Conservation (phyloP, 2,329 filamentous ascomycete genomes). For the Aspergillus pseudoterreus region DNA sequence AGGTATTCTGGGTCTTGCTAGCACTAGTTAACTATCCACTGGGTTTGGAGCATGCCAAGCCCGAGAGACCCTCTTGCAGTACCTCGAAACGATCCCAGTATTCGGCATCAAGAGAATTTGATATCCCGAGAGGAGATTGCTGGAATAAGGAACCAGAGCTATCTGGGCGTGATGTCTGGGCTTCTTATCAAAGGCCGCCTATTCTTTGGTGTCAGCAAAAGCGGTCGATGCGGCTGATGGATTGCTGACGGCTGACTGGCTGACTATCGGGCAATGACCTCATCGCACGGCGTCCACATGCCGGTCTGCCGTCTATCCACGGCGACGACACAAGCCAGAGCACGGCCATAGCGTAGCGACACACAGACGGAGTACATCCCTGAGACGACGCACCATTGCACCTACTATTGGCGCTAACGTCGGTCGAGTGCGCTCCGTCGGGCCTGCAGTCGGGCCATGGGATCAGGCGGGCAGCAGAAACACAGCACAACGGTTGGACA, state of each 20-base stretch:
- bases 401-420: not conserved
- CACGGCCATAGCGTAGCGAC: conserved; percentile 3
- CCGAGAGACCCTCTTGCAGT: too few species aligned
- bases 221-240: too few species aligned
- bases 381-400: not conserved
- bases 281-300: not conserved
- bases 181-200: too few species aligned
- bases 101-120: not conserved
- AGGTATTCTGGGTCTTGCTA: conserved; percentile 3
- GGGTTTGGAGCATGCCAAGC: not conserved
- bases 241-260: not conserved
- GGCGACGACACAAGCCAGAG: not conserved
- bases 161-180: too few species aligned
- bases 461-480: too few species aligned
- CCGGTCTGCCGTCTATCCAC: not conserved
- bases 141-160: too few species aligned
- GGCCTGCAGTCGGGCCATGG: not conserved
- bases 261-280: not conserved
- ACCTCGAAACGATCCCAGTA: not conserved
- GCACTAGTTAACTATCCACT: not conserved
- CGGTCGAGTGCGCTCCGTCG: not conserved
- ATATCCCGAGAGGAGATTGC: not conserved
- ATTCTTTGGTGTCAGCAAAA: too few species aligned
- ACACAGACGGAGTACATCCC: conserved; percentile 1
- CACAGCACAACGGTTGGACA: too few species aligned